These are phyloP conservation scores for Phytopythium boreale DNA, from an alignment of 352 stramenopile genomes.

Conservation along the genomic window DNA sequence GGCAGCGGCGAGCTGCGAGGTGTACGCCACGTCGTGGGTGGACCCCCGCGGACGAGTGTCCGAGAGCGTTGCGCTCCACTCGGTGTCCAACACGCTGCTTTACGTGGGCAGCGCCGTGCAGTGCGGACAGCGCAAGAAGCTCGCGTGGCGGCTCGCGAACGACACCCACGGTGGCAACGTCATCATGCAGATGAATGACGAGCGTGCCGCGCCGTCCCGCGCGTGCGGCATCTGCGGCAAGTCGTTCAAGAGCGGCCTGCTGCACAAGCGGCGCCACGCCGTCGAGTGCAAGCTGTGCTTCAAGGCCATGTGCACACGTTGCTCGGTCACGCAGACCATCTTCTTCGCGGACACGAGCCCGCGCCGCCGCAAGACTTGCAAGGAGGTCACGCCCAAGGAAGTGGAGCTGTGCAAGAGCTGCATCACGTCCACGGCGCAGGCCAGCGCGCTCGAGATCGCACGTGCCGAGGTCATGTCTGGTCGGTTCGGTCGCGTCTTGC, in stretches of 20 bases:
- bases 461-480: constrained; percentile 32
- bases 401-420: constrained; percentile 41
- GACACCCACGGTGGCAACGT: constrained; percentile 13
- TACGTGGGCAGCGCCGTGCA: constrained; percentile 40
- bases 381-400: constrained; percentile 30
- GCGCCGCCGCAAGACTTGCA: constrained; percentile 23
- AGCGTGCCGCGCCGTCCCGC: constrained; percentile 16
- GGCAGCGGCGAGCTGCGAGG: constrained; percentile 18
- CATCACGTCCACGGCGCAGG: constrained; percentile 22
- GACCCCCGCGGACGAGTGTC: constrained; percentile 26
- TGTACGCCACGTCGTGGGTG: constrained; percentile 34
- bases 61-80: constrained; percentile 25
- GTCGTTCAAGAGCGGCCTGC: constrained; percentile 24
- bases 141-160: constrained; percentile 36
- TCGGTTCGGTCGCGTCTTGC: constrained; percentile 21
- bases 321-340: constrained; percentile 33
- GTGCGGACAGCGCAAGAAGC: constrained; percentile 54
- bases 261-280: constrained; percentile 22
- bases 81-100: constrained; percentile 33
- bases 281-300: constrained; percentile 45
- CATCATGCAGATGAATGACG: constrained; percentile 17
- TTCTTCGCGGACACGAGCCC: constrained; percentile 31
- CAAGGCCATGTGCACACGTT: constrained; percentile 45
- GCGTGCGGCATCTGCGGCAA: constrained; percentile 43
- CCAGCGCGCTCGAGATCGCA: constrained; percentile 45